phyloP scores from a whole-genome alignment of 345 rosid species.

The Noccaea caerulescens region DNA sequence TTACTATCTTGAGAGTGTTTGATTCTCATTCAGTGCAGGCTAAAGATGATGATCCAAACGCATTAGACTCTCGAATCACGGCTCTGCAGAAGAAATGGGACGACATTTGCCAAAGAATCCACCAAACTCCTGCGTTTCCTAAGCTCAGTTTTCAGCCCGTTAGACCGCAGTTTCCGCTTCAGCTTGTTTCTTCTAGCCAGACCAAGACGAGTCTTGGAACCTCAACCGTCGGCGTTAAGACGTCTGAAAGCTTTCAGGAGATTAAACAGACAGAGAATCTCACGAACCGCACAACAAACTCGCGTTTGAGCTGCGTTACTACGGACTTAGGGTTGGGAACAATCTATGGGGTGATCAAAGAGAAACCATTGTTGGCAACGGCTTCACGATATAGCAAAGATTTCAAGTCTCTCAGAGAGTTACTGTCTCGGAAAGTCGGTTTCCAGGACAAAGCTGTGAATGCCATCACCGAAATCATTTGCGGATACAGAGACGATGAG shows the following conservation, averaged over 20 bases:
- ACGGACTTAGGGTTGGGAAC: constrained; percentile 68
- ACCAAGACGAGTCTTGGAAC: constrained; percentile 6
- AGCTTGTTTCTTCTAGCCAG: constrained; percentile 37
- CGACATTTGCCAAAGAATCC: constrained; percentile 59
- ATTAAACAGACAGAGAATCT: constrained; percentile 36
- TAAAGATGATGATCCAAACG: constrained; percentile 47
- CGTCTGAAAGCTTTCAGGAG: constrained; percentile 24
- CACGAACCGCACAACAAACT: constrained; percentile 36
- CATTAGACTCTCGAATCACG: constrained; percentile 45
- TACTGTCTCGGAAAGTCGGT: constrained; percentile 56
- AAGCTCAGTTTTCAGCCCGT: constrained; percentile 42
- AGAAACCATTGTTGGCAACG: constrained; percentile 33
- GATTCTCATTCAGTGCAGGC: constrained; percentile 64
- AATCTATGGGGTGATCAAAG: constrained; percentile 42
- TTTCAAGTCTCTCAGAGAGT: constrained; percentile 53
- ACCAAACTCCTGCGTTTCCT: constrained; percentile 49
- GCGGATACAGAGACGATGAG: constrained; percentile 49
- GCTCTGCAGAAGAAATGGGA: constrained; percentile 63
- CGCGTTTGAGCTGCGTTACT: constrained; percentile 50
- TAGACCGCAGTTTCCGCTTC: constrained; percentile 44
- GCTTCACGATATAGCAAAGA: constrained; percentile 44
- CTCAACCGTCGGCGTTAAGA: constrained; percentile 1
- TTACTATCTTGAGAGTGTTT: constrained; percentile 47
- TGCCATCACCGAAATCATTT: constrained; percentile 54
- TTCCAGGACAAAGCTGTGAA: constrained; percentile 69